Evolutionary conservation across 2,329 filamentous ascomycete genomes (phyloP).

Genomic region (Pseudocercospora vitis): DNA sequence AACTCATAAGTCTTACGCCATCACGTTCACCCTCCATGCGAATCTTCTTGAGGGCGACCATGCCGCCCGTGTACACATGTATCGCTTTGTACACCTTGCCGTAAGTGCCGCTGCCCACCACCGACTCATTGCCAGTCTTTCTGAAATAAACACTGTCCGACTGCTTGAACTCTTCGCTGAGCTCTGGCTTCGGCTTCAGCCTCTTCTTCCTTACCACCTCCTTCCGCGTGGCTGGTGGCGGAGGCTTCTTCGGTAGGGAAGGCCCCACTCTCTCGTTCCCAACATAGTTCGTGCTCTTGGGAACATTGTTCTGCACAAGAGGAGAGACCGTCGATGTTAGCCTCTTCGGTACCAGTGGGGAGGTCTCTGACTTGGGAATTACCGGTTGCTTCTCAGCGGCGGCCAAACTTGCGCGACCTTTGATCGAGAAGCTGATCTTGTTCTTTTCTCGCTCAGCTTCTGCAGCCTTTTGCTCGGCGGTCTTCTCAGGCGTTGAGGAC

Average conservation of each 20-base stretch:
- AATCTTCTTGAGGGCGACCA: slow-evolving; percentile 85
- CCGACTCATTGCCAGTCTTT: slow-evolving; percentile 96
- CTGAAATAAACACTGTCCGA: slow-evolving; percentile 92
- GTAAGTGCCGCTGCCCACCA: slow-evolving; percentile 92
- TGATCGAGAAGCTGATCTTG: slow-evolving; percentile 94
- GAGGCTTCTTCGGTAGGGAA: slow-evolving; percentile 20
- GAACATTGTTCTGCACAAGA: slow-evolving; percentile 30
- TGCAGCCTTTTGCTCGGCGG: slow-evolving; percentile 44
- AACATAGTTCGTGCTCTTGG: slow-evolving; percentile 38
- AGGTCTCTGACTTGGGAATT: slow-evolving; percentile 31
- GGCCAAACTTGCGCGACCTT: slow-evolving; percentile 62
- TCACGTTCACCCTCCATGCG: slow-evolving; percentile 92
- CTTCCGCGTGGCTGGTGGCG: slow-evolving; percentile 39
- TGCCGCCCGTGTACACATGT: slow-evolving; percentile 82
- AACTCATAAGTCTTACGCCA: slow-evolving; percentile 51
- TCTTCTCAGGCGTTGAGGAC: slow-evolving; percentile 19
- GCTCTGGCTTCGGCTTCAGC: slow-evolving; percentile 67
- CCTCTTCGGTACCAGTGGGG: slow-evolving; percentile 53
- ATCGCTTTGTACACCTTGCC: slow-evolving; percentile 94
- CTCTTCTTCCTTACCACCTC: slow-evolving; percentile 66
- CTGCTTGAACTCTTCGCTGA: slow-evolving; percentile 69
- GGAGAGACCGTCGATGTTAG: slow-evolving; percentile 32
- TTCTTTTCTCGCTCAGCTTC: slow-evolving; percentile 34
- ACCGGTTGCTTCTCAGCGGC: slow-evolving; percentile 35
- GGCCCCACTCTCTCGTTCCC: slow-evolving; percentile 36